A percentile compares a stretch with the other conserved stretches of the same genome.
Evolutionary conservation across 306 rosid species (phyloP).

Genomic region (Senna siamea): DNA sequence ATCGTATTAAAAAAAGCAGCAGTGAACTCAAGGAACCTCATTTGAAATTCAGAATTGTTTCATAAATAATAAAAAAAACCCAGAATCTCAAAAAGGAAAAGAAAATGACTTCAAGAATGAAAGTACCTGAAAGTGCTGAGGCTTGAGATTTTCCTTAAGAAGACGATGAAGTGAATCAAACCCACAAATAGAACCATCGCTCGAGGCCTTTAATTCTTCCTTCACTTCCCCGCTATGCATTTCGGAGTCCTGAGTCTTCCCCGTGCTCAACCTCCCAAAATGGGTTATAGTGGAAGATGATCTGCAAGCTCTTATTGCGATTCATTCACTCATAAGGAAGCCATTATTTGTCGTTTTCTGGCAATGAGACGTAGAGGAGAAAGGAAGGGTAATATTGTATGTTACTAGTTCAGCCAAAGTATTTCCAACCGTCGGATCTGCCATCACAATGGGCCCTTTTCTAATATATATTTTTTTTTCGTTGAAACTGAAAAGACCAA

Average conservation of each 20-base stretch:
- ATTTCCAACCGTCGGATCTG: no score
- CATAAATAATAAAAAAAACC: not conserved
- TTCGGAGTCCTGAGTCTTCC: slow-evolving; percentile 23
- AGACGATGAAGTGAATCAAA: slow-evolving; percentile 82
- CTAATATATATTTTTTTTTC: no score
- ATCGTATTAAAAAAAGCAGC: no score
- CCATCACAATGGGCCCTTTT: no score
- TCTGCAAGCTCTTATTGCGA: not conserved
- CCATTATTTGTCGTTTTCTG: no score
- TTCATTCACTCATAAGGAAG: no score
- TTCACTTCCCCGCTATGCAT: slow-evolving; percentile 32
- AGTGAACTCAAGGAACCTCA: not conserved
- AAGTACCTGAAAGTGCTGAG: no score
- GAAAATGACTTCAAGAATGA: not conserved
- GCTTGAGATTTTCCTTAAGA: no score
- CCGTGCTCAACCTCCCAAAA: slow-evolving; percentile 22
- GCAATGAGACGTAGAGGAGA: no score
- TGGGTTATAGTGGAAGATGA: not conserved
- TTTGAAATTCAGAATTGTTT: not conserved
- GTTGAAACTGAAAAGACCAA: no score
- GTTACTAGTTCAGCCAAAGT: no score
- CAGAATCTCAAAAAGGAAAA: not conserved
- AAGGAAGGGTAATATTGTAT: no score
- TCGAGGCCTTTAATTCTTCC: slow-evolving; percentile 36
- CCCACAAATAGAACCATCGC: slow-evolving; percentile 65